Conservation (phyloP, 345 rosid species). For the Syzygium aqueum region DNA sequence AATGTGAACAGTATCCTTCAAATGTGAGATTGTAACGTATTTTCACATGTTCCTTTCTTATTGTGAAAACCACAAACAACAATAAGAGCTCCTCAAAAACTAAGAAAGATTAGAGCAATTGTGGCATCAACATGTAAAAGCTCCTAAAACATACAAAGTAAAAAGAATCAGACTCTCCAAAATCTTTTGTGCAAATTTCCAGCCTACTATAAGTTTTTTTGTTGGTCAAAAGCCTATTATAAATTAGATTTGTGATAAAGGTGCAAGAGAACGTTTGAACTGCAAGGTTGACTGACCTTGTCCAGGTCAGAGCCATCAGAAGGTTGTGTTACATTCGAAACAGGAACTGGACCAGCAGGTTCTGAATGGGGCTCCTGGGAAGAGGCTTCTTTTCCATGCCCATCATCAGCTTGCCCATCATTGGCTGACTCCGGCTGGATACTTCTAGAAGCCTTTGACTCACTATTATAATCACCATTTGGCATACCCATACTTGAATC, state of each 20-base stretch:
- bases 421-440: conserved; percentile 13
- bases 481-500: conserved; percentile 21
- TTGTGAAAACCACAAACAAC: neutral
- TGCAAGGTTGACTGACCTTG: conserved; percentile 20
- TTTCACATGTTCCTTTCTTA: neutral
- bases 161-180: neutral
- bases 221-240: neutral
- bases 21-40: neutral
- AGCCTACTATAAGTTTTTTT: neutral
- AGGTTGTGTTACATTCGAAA: conserved; percentile 12
- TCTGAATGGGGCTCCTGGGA: conserved; percentile 14
- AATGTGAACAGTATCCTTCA: neutral
- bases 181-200: neutral
- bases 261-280: neutral
- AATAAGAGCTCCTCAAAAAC: neutral
- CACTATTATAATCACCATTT: conserved; percentile 39
- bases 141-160: neutral
- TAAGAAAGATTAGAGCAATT: neutral
- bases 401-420: conserved; percentile 15
- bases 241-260: neutral
- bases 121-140: neutral
- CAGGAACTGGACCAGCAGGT: conserved; percentile 17
- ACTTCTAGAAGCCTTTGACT: conserved; percentile 20
- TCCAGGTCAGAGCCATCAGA: conserved; percentile 10
- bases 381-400: conserved; percentile 16